Evolutionary conservation across 352 stramenopile genomes (phyloP), one percentile per base, ranked within the genome.

Genomic region (Globisporangium rhizosaccharum): DNA sequence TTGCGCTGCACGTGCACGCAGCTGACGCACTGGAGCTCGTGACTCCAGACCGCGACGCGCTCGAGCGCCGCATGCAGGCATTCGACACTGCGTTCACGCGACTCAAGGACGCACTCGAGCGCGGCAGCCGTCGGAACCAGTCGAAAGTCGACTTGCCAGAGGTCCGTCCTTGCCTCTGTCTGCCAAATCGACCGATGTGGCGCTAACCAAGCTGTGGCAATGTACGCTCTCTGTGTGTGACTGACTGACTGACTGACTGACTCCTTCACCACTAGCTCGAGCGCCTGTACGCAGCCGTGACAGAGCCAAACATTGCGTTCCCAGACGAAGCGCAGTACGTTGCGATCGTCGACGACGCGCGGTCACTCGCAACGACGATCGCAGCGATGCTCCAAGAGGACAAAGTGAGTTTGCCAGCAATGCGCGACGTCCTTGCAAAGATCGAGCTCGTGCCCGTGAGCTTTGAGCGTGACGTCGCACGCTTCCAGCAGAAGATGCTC

Each of bases 381-480:
- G 67, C 72, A 30, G 53, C 61, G 12, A 90, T 96, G 74, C 57
- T 94, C 10, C 62, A 41, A 5, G 79, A 93, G 59, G 84, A 93
- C 1, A 94, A 93, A 62, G 86, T 96, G 25, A 93, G 85, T 49
- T 50, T 96, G 17, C 74, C 82, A 0, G 72, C 87, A 30, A 92
- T 96, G 57, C 84, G 86, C 12, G 81, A 93, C 17, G 69, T 94
- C 36, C 70, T 93, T 28, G 78, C 79, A 1, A 85, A 86, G 20
- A 87, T 96, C 47, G 86, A 94, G 49, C 56, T 88, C n/a, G 73
- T 92, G n/a, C 86, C 86, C 15, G 82, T 96, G 33, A 88, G 94
- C 66, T 92, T 96, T 44, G 82, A 90, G 45, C 63, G 62, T 23
- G 78, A 93, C 61, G 80, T 96, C 14, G 76, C 89, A 1, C 69